Percentiles rank a stretch among this genome's conserved stretches.
phyloP scores from a whole-genome alignment of 495 filamentous ascomycete genomes.

The Xeromyces bisporus region DNA sequence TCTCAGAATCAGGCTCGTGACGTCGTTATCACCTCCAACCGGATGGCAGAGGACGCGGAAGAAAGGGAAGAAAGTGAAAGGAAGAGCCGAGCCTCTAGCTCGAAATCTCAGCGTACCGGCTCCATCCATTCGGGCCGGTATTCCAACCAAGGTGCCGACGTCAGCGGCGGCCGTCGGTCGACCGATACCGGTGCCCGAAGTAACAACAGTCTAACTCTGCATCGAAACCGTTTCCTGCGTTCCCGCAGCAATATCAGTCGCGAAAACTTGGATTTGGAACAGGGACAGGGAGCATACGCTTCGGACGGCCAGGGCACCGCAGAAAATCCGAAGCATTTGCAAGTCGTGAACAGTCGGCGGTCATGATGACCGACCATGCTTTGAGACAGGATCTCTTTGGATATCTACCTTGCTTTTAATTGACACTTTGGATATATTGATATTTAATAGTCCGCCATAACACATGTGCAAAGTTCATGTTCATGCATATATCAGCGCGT shows the following conservation, averaged over 20 bases:
- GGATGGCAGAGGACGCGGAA: constrained; percentile 24
- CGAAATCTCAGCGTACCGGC: constrained; percentile 12
- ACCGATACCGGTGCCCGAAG: constrained; percentile 11
- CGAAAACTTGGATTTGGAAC: too few species aligned
- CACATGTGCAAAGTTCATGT: too few species aligned
- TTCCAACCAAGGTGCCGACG: neutral
- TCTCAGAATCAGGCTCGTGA: constrained; percentile 14
- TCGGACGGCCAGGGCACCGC: neutral
- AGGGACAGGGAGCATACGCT: constrained; percentile 1
- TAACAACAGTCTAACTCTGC: constrained; percentile 15
- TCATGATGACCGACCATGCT: too few species aligned
- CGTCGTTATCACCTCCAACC: constrained; percentile 23
- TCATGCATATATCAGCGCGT: too few species aligned
- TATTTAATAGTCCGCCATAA: too few species aligned
- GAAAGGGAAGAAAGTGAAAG: constrained; percentile 23
- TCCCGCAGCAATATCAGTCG: constrained; percentile 14
- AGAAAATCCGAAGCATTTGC: neutral
- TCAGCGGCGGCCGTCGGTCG: constrained; percentile 13
- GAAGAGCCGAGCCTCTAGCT: constrained; percentile 15
- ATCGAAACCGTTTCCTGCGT: constrained; percentile 24
- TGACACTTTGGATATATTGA: too few species aligned
- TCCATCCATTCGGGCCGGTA: constrained; percentile 14
- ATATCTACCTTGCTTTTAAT: too few species aligned
- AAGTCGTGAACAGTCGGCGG: neutral
- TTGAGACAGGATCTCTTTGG: too few species aligned